Evolutionary conservation across 352 stramenopile genomes (phyloP).

Genomic region (Globisporangium paddicum): DNA sequence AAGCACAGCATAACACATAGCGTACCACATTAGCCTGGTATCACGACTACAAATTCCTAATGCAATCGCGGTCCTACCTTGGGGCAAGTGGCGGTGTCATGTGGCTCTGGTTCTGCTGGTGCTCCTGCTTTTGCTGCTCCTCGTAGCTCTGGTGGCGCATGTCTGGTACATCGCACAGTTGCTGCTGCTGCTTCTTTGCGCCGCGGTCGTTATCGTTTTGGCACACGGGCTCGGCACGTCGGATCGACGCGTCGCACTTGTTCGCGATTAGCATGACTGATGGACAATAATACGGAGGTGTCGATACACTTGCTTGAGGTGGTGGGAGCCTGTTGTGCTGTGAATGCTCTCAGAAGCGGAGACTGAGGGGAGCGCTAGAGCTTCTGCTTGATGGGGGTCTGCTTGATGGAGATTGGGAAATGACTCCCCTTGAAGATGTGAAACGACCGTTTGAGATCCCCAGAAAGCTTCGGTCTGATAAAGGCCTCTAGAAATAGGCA

Average conservation of each 20-base stretch:
- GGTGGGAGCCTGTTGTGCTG: background rate
- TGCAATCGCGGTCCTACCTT: background rate
- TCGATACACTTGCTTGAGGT: background rate
- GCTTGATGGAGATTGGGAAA: background rate
- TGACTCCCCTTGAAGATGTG: background rate
- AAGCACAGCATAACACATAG: background rate
- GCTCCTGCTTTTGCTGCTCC: background rate
- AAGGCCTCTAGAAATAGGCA: background rate
- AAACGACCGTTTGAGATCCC: conserved; percentile 8
- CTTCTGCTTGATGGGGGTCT: background rate
- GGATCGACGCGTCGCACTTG: conserved; percentile 4
- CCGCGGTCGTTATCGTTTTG: background rate
- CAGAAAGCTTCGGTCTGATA: background rate
- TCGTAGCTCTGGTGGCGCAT: background rate
- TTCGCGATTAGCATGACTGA: conserved; percentile 1
- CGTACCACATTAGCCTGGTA: background rate
- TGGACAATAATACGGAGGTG: background rate
- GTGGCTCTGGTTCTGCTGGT: background rate
- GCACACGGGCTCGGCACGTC: conserved; percentile 3
- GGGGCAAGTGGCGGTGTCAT: background rate
- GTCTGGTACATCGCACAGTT: background rate
- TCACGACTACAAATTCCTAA: background rate
- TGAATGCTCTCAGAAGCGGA: background rate
- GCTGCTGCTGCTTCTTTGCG: background rate
- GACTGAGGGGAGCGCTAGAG: background rate